Conservation (phyloP, 2,329 filamentous ascomycete species). For the Cryphonectria naterciae region DNA sequence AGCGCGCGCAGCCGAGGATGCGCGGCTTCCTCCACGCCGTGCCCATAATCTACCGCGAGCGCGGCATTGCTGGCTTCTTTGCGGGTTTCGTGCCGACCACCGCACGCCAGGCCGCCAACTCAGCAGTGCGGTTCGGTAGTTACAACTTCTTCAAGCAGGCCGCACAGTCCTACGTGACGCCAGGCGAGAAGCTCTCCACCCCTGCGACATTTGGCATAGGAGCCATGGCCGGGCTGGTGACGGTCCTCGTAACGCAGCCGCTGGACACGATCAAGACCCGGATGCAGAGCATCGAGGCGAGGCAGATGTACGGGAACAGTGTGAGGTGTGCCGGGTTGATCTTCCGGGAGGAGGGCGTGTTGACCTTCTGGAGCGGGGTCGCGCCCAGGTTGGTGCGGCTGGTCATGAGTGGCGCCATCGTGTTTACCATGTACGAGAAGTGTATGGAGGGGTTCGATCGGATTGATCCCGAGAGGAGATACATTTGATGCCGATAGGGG, state of each 20-base stretch:
- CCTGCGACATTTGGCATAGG: constrained; percentile 90
- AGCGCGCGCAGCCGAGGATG: constrained; percentile 82
- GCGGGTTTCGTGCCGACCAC: constrained; percentile 96
- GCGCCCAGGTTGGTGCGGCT: constrained; percentile 82
- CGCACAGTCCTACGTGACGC: constrained; percentile 88
- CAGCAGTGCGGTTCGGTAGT: constrained; percentile 84
- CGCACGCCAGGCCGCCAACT: constrained; percentile 92
- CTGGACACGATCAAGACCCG: constrained; percentile 95
- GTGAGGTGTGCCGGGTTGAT: constrained; percentile 82
- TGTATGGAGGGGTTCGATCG: constrained; percentile 84
- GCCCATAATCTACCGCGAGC: constrained; percentile 82
- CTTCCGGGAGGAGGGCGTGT: constrained; percentile 83
- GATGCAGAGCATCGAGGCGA: constrained; percentile 95
- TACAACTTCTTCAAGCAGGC: constrained; percentile 92
- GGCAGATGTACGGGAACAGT: constrained; percentile 81
- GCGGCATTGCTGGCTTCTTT: constrained; percentile 91
- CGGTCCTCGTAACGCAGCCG: constrained; percentile 76
- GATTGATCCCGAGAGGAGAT: constrained; percentile 81
- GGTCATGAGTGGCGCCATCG: constrained; percentile 91
- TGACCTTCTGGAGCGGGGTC: constrained; percentile 94
- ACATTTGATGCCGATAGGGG: constrained; percentile 60
- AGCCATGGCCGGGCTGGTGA: constrained; percentile 85
- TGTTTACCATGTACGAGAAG: constrained; percentile 99
- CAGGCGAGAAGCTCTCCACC: constrained; percentile 90
- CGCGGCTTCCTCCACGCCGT: constrained; percentile 90